Conservation (phyloP, 306 rosid species). For the Pyrus communis region DNA sequence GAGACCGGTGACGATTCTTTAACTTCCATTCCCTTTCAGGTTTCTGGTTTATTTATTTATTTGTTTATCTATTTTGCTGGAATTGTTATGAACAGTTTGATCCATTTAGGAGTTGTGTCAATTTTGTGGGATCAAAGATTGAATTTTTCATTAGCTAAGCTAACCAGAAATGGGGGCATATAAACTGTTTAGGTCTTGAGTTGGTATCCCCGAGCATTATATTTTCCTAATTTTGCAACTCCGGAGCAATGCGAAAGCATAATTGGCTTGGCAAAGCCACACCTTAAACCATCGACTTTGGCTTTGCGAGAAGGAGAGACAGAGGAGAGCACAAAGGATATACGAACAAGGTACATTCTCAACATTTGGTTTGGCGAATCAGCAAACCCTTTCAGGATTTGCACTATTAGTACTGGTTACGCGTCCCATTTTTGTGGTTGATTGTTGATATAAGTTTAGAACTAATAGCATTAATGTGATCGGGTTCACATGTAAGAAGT, state of each 20-base stretch:
- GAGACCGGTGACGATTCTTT: slow-evolving; percentile 65
- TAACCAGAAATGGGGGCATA: neutral
- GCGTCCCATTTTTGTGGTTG: neutral
- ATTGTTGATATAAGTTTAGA: neutral
- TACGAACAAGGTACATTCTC: slow-evolving; percentile 69
- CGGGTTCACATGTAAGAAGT: neutral
- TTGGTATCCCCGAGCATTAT: slow-evolving; percentile 74
- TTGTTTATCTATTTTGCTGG: neutral
- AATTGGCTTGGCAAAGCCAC: slow-evolving; percentile 40
- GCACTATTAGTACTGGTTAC: neutral
- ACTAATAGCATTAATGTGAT: neutral
- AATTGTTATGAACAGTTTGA: neutral
- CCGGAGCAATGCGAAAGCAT: slow-evolving; percentile 65
- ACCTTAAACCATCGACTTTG: slow-evolving; percentile 60
- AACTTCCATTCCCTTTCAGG: slow-evolving; percentile 87
- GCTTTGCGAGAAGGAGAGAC: slow-evolving; percentile 72
- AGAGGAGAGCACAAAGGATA: slow-evolving; percentile 42
- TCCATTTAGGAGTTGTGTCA: neutral
- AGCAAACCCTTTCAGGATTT: neutral
- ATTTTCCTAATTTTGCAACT: slow-evolving; percentile 85
- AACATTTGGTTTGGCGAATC: neutral
- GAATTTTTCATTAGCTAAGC: neutral
- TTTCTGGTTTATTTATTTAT: neutral
- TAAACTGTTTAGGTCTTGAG: slow-evolving; percentile 56
- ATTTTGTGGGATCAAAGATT: neutral